Base-by-base conservation (phyloP, 495 filamentous ascomycete genomes). In the Penicillium cinerascens region DNA sequence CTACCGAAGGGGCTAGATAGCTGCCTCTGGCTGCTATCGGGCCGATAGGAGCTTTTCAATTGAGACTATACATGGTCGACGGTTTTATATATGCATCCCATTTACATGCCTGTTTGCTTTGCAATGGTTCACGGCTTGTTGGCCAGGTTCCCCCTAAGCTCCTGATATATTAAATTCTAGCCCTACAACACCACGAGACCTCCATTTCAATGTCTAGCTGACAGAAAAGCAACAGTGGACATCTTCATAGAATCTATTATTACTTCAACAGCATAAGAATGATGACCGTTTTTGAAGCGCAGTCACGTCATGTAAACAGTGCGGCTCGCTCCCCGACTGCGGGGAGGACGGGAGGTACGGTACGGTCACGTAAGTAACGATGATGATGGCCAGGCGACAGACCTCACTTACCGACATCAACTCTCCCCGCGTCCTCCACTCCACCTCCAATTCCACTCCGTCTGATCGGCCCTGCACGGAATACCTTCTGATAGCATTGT, bases 281-380 rank as follows among this genome's bases (percentile, higher is more conserved):
- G 42, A 22, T 7, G 0, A 8, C 13, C 13, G 36, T 29, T 22
- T 18, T 21, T 47, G 42, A 43, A n/a, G n/a, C 42, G 20, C n/a
- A 18, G 59, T 61, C 47, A 61, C 51, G 47, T 52, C 35, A 23
- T 46, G 63, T 63, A 56, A 65, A 45, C 18, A 21, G 42, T 36
- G 55, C 39, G 45, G 39, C 46, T 47, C 18, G 8, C 21, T 8
- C 41, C 27, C 35, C 48, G 21, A 51, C 36, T 63, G 60, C 53
- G 63, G 63, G 60, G 60, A 47, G 38, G 38, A 39, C 29, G 41
- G 36, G 49, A 36, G 39, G 63, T 63, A 66, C 47, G 56, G 63
- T 66, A 66, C 36, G 49, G 63, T 66, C 63, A 66, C 63, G 63
- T 66, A 66, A 63, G 42, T 63, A 63, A 63, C 58, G 62, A 63